These are phyloP conservation scores for Capsicum pubescens DNA, from an alignment of 257 asterid species.

Conservation along the genomic window DNA sequence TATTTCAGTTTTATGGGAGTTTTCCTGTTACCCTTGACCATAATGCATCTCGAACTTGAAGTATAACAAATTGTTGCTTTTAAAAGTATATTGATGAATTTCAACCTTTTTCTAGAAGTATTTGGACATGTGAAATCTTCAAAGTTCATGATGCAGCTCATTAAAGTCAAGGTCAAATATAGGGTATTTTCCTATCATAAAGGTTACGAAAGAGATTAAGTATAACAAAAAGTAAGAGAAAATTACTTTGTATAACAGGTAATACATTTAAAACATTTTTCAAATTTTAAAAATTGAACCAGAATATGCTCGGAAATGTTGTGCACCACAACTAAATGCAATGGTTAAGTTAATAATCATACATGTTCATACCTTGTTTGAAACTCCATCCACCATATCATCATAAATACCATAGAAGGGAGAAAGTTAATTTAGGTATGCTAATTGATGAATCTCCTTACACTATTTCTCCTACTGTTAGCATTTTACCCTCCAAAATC, in stretches of 20 bases:
- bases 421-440: no score
- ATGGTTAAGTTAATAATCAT: neutral
- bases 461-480: no score
- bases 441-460: no score
- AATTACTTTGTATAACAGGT: neutral
- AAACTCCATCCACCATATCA: conserved; percentile 59
- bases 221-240: neutral
- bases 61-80: neutral
- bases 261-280: neutral
- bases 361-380: conserved; percentile 53
- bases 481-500: no score
- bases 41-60: neutral
- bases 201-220: neutral
- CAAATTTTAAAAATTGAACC: neutral
- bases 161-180: neutral
- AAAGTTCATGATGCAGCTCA: neutral
- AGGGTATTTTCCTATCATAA: neutral
- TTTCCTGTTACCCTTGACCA: neutral
- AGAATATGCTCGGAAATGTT: neutral
- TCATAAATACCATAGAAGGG: conserved; percentile 60
- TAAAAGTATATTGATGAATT: neutral
- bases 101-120: neutral
- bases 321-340: neutral
- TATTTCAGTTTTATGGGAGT: neutral
- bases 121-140: neutral